Base-by-base conservation (phyloP, 257 asterid species). In the Nicotiana sylvestris region DNA sequence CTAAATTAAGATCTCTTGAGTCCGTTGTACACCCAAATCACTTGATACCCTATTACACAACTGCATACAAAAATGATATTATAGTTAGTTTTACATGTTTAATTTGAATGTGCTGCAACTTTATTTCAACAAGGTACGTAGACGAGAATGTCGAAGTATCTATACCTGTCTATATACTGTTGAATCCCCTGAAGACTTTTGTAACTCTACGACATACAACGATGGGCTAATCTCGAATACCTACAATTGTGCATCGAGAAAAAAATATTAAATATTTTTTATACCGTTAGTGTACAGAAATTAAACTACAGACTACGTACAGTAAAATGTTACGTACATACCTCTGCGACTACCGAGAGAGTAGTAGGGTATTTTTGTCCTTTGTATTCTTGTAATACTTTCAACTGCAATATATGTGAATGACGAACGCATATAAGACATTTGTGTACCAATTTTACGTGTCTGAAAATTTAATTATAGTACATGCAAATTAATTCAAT, bases 261-360 rank as follows among this genome's bases (percentile, higher is more conserved):
- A 1, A 9, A 21, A 30, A 2, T 56, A 21, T 39, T 3, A 32
- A 2, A 2, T 43, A 43, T 43, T 43, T 6, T 43, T 43, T 43
- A 43, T 43, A 43, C 9, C 0, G 51, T 43, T 1, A 43, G 51
- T 43, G 11, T 43, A 43, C 0, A 43, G 0, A 43, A 43, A 43
- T 8, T 30, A 2, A 33, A 25, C 4, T 5, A 58, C n/a, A 35
- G 9, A 3, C 7, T 11, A 39, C 5, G 1, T 16, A 5, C 16
- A 21, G 58, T n/a, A 27, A 27, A 7, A n/a, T 46, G 32, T 16
- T 7, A 49, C 16, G 21, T 18, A 27, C 85, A 95, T 87, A 93
- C 99, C 91, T 93, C 93, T 70, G 97, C 92, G 69, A 92, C 85
- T 25, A 92, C 88, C 6, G 93, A 93, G 67, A 95, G 93, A 65